These are phyloP conservation scores for Argentina anserina DNA, from an alignment of 306 rosid species.

Conservation along the genomic window DNA sequence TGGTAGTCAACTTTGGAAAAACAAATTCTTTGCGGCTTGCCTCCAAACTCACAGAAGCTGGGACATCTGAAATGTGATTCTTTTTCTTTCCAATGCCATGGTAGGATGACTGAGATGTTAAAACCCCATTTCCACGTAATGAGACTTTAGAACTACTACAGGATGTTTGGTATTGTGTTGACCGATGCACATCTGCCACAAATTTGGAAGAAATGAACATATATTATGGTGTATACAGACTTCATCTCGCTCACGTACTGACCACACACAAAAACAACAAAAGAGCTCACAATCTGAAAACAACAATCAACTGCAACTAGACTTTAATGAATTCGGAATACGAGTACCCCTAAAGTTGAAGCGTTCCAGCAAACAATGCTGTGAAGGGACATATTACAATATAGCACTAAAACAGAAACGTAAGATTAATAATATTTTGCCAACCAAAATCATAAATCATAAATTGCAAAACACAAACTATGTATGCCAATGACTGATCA, in stretches of 20 bases:
- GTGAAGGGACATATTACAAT: background rate
- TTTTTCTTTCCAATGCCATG: constrained; percentile 35
- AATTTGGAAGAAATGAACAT: background rate
- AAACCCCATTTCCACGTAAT: constrained; percentile 46
- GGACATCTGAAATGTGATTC: constrained; percentile 37
- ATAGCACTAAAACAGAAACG: background rate
- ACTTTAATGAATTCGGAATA: background rate
- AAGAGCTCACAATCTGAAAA: background rate
- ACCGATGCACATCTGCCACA: constrained; percentile 24
- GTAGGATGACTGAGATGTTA: constrained; percentile 31
- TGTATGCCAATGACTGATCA: background rate
- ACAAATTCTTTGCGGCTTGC: constrained; percentile 24
- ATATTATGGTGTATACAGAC: background rate
- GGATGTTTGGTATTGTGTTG: constrained; percentile 35
- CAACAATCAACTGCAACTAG: background rate
- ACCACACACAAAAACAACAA: background rate
- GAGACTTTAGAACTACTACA: constrained; percentile 77
- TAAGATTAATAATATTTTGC: background rate
- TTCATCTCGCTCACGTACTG: background rate
- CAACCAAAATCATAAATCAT: background rate
- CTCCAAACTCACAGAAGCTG: constrained; percentile 40
- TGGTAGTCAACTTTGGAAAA: constrained; percentile 53
- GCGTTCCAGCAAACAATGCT: background rate
- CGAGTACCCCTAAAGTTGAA: background rate
- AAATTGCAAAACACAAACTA: background rate